phyloP scores from a whole-genome alignment of 192 early-diverging fungal genomes.

The Coemansia asiatica region DNA sequence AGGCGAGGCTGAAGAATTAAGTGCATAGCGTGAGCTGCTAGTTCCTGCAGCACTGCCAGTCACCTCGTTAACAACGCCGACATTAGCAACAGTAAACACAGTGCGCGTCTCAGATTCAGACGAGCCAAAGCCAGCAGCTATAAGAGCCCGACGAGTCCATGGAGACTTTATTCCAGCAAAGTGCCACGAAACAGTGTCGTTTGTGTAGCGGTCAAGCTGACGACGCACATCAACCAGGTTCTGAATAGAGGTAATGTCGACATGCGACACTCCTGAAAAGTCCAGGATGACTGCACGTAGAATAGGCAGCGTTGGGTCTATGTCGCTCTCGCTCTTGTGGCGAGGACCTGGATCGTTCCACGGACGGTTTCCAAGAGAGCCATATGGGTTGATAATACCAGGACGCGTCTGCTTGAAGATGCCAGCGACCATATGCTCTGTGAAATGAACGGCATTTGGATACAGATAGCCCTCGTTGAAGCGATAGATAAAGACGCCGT shows the following conservation, averaged over 20 bases:
- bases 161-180: slow-evolving; percentile 55
- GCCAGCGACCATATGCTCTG: slow-evolving; percentile 54
- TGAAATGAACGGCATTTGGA: slow-evolving; percentile 54
- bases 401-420: slow-evolving; percentile 51
- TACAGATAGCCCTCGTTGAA: slow-evolving; percentile 54
- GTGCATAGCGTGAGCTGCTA: neutral
- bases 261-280: slow-evolving; percentile 71
- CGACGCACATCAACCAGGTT: slow-evolving; percentile 66
- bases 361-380: slow-evolving; percentile 52
- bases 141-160: slow-evolving; percentile 40
- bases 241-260: slow-evolving; percentile 82
- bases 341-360: slow-evolving; percentile 61
- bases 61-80: slow-evolving; percentile 26
- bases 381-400: slow-evolving; percentile 50
- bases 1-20: too few relatives aligned
- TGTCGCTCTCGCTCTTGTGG: slow-evolving; percentile 46
- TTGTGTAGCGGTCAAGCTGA: slow-evolving; percentile 59
- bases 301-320: slow-evolving; percentile 47
- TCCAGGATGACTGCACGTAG: slow-evolving; percentile 80
- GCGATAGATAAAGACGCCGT: slow-evolving; percentile 51
- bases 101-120: slow-evolving; percentile 24
- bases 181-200: slow-evolving; percentile 55
- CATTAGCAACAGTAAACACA: slow-evolving; percentile 44
- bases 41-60: neutral
- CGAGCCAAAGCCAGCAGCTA: slow-evolving; percentile 51